Evolutionary conservation across 2,329 filamentous ascomycete genomes (phyloP), one percentile per base, ranked within the genome.

Genomic region (Leptographium wingfieldii): DNA sequence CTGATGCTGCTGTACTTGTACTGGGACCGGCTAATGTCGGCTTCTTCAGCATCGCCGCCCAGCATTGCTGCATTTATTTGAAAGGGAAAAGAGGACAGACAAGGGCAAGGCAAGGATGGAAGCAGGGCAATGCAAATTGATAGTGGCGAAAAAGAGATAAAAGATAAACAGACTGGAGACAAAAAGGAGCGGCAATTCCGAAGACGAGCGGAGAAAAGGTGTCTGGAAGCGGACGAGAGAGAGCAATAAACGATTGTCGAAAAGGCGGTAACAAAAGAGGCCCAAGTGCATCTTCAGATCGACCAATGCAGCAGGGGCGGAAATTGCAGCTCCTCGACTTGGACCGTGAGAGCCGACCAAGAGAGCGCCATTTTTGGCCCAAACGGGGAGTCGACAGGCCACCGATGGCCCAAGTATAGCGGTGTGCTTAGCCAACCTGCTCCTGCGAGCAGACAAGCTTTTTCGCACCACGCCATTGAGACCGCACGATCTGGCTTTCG

Each of bases 131-230:
- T 10, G 4, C 9, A 27, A 27, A 22, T 22, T 22, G 27, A 52
- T 14, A 52, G n/a, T 6, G 27, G 5, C 49, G 25, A 52, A 46
- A 53, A 33, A 16, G 5, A 53, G 29, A 54, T n/a, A 19, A 33
- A 35, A 54, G 27, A 53, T 4, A 53, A 25, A 31, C 27, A n/a
- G 12, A 1, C 14, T 9, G n/a, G 25, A 35, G 29, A 35, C 5
- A 29, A 29, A 7, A 31, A 29, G 22, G 29, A 29, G 16, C 14
- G 27, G 29, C 51, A 22, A 51, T 27, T 25, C 14, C 48, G 11
- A n/a, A 78, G 79, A 16, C 77, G 52, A 46, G 43, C 40, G 19
- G 19, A 46, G 43, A 46, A 46, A 9, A 22, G 43, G 19, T 9
- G 43, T 2, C 43, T n/a, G 19, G 19, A 19, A 46, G 7, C 5